Evolutionary conservation across 352 stramenopile species (phyloP), one percentile per base, ranked within the genome.

Genomic region (Phytophthora citricola): DNA sequence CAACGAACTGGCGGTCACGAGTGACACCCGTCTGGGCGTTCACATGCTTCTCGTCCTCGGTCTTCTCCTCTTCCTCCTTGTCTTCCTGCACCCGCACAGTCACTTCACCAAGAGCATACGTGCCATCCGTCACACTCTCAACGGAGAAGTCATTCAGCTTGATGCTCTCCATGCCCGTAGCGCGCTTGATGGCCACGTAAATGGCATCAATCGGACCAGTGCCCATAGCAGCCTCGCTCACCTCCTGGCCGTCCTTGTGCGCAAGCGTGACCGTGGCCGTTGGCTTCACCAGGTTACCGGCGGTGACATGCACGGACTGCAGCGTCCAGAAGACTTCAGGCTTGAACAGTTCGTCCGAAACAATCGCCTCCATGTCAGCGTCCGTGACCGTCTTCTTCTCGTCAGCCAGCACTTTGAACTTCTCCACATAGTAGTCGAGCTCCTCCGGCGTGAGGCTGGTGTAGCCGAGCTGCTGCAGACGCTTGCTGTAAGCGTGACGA

Each of bases 331-430:
- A 94, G 10, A 78, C 67, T 71, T 96, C 89, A n/a, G 89, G 88
- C 76, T 95, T 94, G 81, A 93, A 96, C 29, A 96, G 71, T 36
- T 96, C 88, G 60, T 97, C 89, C 54, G 85, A 92, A 9, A 97
- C 87, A 66, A 97, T 96, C 12, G 88, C 89, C 61, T 97, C 89
- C 71, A 97, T 96, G 71, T 97, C 90, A 24, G 89, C 90, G 47
- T 97, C 90, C 46, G 89, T 97, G 40, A 97, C 90, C 14, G 88
- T 89, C 79, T 97, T 97, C 87, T 97, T 97, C 69, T 97, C 88
- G 56, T 97, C 90, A 24, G 90, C 90, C 32, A 97, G 69, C 43
- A 93, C 71, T 75, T 97, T 97, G 71, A 96, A 97, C 77, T 96
- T 95, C 66, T 96, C 86, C 14, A 97, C 90, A 72, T 97, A 96